These are phyloP conservation scores for Cryptococcus sp. DNA, from an alignment of 1,284 basidiomycete species.

Conservation along the genomic window DNA sequence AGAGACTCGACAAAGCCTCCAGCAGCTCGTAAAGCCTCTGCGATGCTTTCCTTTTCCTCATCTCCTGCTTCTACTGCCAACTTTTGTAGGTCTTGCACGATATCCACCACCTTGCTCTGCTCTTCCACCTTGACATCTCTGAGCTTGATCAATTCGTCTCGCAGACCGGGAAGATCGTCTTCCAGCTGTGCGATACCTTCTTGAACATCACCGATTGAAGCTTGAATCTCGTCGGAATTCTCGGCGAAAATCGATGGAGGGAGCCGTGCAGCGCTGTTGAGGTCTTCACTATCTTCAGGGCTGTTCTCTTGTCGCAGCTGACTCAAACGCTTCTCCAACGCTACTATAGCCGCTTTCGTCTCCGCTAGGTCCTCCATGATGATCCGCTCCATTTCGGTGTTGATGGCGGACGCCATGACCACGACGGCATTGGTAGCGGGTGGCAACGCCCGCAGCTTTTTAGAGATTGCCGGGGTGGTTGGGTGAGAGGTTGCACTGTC, in stretches of 20 bases:
- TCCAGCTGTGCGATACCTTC: constrained; percentile 15
- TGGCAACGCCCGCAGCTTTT: neutral
- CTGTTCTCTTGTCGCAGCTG: constrained; percentile 2
- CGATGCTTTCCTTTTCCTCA: constrained; percentile 31
- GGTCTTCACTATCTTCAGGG: neutral
- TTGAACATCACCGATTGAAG: constrained; percentile 1
- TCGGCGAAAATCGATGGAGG: constrained; percentile 5
- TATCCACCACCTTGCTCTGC: constrained; percentile 25
- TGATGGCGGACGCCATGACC: constrained; percentile 34
- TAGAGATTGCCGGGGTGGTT: neutral
- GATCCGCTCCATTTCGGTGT: constrained; percentile 43
- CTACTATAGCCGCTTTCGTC: constrained; percentile 35
- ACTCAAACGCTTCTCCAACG: constrained; percentile 30
- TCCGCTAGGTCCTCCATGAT: constrained; percentile 40
- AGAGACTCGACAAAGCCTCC: constrained; percentile 28
- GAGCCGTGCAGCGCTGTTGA: neutral
- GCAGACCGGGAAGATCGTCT: constrained; percentile 11
- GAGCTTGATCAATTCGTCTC: constrained; percentile 26
- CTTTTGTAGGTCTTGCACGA: constrained; percentile 28
- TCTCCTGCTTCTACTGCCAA: constrained; percentile 25
- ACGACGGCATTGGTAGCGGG: constrained; percentile 10
- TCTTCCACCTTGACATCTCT: constrained; percentile 29
- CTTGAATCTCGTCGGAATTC: constrained; percentile 11
- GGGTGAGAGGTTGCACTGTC: neutral
- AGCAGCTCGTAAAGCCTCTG: constrained; percentile 24